Conservation (phyloP, 2,329 filamentous ascomycete genomes). For the Teratosphaeriaceae sp. region DNA sequence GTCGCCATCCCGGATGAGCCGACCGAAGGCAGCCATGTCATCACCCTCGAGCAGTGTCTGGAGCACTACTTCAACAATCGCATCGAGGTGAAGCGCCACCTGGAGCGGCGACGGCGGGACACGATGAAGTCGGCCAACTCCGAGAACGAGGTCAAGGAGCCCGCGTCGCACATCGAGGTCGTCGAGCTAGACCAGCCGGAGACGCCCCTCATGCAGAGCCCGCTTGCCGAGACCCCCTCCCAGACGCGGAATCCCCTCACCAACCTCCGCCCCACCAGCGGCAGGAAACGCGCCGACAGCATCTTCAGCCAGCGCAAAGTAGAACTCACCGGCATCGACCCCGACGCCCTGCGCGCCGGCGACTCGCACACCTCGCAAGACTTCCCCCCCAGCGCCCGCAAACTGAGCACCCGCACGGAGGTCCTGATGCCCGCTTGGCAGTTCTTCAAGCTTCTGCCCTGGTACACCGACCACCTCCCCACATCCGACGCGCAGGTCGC, state of each 20-base stretch:
- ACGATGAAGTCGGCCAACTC: constrained; percentile 47
- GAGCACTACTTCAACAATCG: constrained; percentile 93
- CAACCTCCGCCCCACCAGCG: constrained; percentile 28
- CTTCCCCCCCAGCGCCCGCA: constrained; percentile 16
- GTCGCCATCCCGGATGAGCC: constrained; percentile 77
- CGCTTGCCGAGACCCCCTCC: constrained; percentile 12
- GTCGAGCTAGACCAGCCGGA: constrained; percentile 35
- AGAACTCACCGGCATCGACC: constrained; percentile 25
- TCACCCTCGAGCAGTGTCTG: constrained; percentile 84
- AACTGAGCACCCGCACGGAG: constrained; percentile 54
- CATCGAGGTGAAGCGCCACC: constrained; percentile 78
- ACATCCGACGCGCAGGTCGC: constrained; percentile 72
- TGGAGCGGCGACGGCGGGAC: constrained; percentile 51
- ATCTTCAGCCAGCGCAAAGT: constrained; percentile 43
- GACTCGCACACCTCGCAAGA: constrained; percentile 27
- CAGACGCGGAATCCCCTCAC: constrained; percentile 20
- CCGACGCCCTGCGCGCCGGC: constrained; percentile 35
- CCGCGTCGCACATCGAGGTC: constrained; percentile 37
- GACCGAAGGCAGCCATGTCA: constrained; percentile 49
- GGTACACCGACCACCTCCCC: constrained; percentile 68
- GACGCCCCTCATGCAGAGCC: constrained; percentile 22
- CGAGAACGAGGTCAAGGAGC: constrained; percentile 22
- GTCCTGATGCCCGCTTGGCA: constrained; percentile 96
- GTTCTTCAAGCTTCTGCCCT: constrained; percentile 90
- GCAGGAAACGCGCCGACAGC: constrained; percentile 40